Percentiles rank a stretch among this genome's conserved stretches.
phyloP scores from a whole-genome alignment of 2,329 filamentous ascomycete species.

The Lasiodiplodia gonubiensis region DNA sequence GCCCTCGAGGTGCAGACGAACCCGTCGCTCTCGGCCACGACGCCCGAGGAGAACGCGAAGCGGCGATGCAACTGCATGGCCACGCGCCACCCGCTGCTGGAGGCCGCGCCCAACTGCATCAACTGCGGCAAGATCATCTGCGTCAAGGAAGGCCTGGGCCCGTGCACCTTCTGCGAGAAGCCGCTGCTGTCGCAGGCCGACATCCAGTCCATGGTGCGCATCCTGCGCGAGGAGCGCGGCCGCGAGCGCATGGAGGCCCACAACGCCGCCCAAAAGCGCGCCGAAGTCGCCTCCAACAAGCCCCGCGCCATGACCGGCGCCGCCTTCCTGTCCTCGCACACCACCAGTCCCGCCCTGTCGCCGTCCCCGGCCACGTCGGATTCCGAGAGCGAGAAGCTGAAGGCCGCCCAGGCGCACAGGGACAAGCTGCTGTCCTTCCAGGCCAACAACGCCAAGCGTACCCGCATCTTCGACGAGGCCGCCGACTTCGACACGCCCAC shows the following conservation, averaged over 20 bases:
- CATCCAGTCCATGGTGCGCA: constrained; percentile 82
- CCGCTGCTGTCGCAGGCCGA: constrained; percentile 75
- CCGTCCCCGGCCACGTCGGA: constrained; percentile 45
- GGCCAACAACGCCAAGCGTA: constrained; percentile 81
- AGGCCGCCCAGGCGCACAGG: constrained; percentile 75
- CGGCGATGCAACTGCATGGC: constrained; percentile 88
- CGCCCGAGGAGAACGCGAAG: constrained; percentile 59
- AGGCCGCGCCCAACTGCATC: constrained; percentile 91
- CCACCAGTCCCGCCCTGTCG: constrained; percentile 36
- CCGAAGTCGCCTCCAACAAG: constrained; percentile 64
- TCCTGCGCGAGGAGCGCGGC: constrained; percentile 83
- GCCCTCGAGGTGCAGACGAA: constrained; percentile 92
- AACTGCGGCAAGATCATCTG: constrained; percentile 95
- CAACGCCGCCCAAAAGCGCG: constrained; percentile 69
- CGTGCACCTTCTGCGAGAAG: constrained; percentile 86
- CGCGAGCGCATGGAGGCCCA: constrained; percentile 85
- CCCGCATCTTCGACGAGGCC: constrained; percentile 85
- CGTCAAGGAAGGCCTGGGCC: constrained; percentile 89
- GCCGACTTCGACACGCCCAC: constrained; percentile 71
- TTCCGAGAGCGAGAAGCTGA: constrained; percentile 60
- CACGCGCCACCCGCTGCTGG: constrained; percentile 82
- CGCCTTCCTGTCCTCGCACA: constrained; percentile 31
- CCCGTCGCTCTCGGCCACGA: constrained; percentile 62
- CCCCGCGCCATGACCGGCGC: constrained; percentile 41
- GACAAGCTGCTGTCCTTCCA: constrained; percentile 84